A percentile compares a stretch with the other conserved stretches of the same genome.
phyloP scores from a whole-genome alignment of 202 grass and related monocot genomes.

The Dendrocalamus latiflorus region DNA sequence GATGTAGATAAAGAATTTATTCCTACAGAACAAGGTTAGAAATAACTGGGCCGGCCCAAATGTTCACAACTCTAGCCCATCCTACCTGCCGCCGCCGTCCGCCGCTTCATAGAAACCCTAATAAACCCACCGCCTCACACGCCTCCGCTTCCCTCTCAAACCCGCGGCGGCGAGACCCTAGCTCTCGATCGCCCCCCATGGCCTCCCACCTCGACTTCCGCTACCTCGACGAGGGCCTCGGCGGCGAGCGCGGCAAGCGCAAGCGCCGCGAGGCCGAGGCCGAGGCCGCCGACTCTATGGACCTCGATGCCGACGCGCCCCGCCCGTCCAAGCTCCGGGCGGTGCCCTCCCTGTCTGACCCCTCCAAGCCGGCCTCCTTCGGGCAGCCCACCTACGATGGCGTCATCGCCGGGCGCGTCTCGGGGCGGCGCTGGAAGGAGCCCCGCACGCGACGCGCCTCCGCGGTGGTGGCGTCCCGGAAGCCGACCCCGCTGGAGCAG shows the following conservation, averaged over 20 bases:
- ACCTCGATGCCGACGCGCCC: slow-evolving; percentile 41
- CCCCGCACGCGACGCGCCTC: slow-evolving; percentile 65
- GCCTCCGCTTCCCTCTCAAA: neutral
- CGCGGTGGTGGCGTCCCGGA: slow-evolving; percentile 51
- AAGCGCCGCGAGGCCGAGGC: slow-evolving; percentile 46
- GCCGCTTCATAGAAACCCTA: slow-evolving; percentile 22
- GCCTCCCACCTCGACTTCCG: slow-evolving; percentile 85
- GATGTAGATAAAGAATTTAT: neutral
- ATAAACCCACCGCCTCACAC: neutral
- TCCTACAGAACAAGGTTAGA: neutral
- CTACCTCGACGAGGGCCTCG: slow-evolving; percentile 89
- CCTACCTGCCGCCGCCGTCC: neutral
- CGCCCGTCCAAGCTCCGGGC: slow-evolving; percentile 58
- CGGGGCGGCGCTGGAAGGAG: slow-evolving; percentile 89
- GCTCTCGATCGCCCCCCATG: slow-evolving; percentile 34
- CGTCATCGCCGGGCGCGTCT: slow-evolving; percentile 74
- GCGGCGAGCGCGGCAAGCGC: slow-evolving; percentile 82
- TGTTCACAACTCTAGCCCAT: neutral
- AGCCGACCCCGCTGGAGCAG: slow-evolving; percentile 57
- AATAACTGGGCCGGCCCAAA: neutral
- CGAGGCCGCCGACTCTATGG: slow-evolving; percentile 59
- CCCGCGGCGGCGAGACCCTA: slow-evolving; percentile 1
- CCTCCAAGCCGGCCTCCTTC: slow-evolving; percentile 68
- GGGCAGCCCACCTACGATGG: slow-evolving; percentile 85
- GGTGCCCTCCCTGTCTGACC: slow-evolving; percentile 55